phyloP scores from a whole-genome alignment of 1,284 basidiomycete genomes.

The Rhizoctonia solani region DNA sequence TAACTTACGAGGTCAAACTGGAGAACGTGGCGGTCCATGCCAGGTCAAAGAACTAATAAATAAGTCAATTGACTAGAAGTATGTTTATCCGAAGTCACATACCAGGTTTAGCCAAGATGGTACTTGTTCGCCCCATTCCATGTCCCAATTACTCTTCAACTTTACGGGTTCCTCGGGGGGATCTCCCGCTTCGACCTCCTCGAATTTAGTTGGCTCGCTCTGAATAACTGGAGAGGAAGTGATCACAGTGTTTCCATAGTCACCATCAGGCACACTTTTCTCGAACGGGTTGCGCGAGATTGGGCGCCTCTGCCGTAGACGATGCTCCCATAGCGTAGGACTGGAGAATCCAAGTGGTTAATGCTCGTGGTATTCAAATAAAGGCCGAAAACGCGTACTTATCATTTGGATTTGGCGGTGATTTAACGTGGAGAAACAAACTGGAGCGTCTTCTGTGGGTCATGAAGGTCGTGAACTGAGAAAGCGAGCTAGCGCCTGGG shows the following conservation, averaged over 20 bases:
- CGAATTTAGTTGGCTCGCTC: not conserved
- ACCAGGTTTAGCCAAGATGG: constrained; percentile 29
- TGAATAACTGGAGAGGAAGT: not conserved
- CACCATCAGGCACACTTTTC: not conserved
- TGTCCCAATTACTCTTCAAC: constrained; percentile 1
- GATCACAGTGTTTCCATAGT: not conserved
- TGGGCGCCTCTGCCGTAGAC: constrained; percentile 19
- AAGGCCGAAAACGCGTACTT: not conserved
- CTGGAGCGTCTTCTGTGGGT: not conserved
- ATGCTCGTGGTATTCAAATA: not conserved
- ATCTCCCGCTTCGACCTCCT: too few relatives aligned
- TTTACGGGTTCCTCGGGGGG: not conserved
- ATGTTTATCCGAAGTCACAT: not conserved
- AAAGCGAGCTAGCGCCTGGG: not conserved
- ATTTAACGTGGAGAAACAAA: constrained; percentile 5
- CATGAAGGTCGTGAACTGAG: not conserved
- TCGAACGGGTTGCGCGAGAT: constrained; percentile 24
- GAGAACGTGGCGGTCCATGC: too few relatives aligned
- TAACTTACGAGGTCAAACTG: constrained; percentile 15
- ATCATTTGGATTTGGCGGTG: constrained; percentile 9
- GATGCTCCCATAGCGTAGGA: constrained; percentile 20
- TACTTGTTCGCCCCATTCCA: constrained; percentile 31
- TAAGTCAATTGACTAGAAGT: not conserved
- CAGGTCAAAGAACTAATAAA: constrained; percentile 26
- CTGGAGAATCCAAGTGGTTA: not conserved